Conservation (phyloP, 139 green algal species). For the Chlorella sp. region DNA sequence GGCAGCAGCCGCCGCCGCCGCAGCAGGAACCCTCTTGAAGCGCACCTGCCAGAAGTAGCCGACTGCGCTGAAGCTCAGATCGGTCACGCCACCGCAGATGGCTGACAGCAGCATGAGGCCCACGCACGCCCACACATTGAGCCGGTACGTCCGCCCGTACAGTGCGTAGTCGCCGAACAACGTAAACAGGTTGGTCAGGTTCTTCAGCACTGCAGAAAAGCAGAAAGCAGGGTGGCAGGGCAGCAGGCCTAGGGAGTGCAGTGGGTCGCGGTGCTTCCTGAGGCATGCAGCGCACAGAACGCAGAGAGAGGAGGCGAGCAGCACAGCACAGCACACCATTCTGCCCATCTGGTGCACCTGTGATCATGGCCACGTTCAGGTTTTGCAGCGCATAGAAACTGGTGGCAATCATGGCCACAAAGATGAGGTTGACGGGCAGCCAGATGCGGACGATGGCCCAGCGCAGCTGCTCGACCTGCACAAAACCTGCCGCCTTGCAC, state of each 20-base stretch:
- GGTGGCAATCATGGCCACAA: constrained; percentile 91
- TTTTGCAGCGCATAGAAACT: constrained; percentile 84
- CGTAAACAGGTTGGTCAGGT: constrained; percentile 91
- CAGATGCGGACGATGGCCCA: constrained; percentile 62
- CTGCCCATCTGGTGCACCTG: constrained; percentile 47
- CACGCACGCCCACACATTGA: constrained; percentile 80
- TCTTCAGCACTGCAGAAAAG: constrained; percentile 85
- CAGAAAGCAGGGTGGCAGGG: too few species aligned
- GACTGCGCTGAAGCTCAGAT: constrained; percentile 81
- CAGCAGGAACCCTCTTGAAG: too few species aligned
- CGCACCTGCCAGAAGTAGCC: constrained; percentile 88
- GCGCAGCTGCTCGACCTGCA: constrained; percentile 70
- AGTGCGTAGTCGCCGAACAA: constrained; percentile 85
- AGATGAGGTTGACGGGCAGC: constrained; percentile 95
- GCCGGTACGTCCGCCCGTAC: constrained; percentile 73
- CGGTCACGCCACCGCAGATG: constrained; percentile 77
- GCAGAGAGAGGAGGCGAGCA: too few species aligned
- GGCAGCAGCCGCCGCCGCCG: too few species aligned
- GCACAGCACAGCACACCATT: too few species aligned
- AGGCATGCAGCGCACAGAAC: too few species aligned
- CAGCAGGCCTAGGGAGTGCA: too few species aligned
- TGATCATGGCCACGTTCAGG: constrained; percentile 77
- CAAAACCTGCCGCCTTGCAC: constrained; percentile 44
- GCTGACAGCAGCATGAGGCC: constrained; percentile 87
- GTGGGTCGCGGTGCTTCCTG: too few species aligned